Evolutionary conservation across 192 early-diverging fungal genomes (phyloP).

Genomic region (Mycoemilia scoparia): DNA sequence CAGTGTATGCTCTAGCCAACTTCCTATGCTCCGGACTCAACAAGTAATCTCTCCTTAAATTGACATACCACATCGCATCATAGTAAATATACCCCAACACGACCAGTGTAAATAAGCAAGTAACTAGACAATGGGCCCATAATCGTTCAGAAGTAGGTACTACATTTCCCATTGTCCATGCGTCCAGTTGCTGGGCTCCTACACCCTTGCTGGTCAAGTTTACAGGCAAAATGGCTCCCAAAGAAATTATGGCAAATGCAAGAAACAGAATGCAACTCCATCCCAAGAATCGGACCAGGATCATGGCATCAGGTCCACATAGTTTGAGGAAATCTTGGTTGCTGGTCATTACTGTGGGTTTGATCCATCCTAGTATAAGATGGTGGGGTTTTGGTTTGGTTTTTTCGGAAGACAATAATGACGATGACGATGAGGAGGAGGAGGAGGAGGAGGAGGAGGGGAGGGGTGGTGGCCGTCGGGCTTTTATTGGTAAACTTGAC

Average conservation of each 20-base stretch:
- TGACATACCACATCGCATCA: conserved; percentile 37
- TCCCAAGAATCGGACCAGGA: conserved; percentile 56
- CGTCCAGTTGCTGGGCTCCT: conserved; percentile 35
- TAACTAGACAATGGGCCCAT: conserved; percentile 52
- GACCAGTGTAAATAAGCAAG: conserved; percentile 8
- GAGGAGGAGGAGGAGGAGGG: too few relatives aligned
- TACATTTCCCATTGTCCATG: conserved; percentile 58
- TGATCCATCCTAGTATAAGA: conserved; percentile 43
- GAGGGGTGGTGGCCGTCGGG: conserved; percentile 31
- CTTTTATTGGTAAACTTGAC: too few relatives aligned
- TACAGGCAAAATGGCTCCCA: conserved; percentile 47
- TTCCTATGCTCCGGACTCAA: conserved; percentile 28
- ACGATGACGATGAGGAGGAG: too few relatives aligned
- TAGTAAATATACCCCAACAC: conserved; percentile 31
- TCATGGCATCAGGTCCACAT: conserved; percentile 56
- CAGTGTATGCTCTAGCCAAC: conserved; percentile 35
- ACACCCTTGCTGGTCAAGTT: conserved; percentile 35
- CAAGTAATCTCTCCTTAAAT: conserved; percentile 43
- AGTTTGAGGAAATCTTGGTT: conserved; percentile 34
- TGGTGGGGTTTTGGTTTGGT: too few relatives aligned
- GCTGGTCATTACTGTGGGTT: conserved; percentile 26
- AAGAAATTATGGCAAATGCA: conserved; percentile 32
- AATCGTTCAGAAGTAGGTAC: conserved; percentile 21
- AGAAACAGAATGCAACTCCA: conserved; percentile 45
- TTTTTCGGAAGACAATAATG: too few relatives aligned